phyloP scores from a whole-genome alignment of 1,284 basidiomycete species.

The Microbotryum lychnidis-dioicae region DNA sequence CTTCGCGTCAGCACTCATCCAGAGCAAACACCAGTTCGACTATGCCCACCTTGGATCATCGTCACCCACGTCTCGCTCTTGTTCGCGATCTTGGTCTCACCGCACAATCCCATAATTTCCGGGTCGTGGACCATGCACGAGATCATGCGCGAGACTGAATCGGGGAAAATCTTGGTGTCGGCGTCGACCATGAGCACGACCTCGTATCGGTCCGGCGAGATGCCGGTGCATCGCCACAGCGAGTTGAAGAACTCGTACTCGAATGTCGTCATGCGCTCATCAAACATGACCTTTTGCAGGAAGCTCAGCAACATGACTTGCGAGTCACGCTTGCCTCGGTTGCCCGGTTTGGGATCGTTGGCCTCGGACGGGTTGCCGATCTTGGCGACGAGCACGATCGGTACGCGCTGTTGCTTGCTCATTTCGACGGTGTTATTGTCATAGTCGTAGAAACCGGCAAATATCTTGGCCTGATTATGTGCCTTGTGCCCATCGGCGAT shows the following conservation, averaged over 20 bases:
- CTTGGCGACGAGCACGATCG: slow-evolving; percentile 90
- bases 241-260: slow-evolving; percentile 47
- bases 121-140: slow-evolving; percentile 46
- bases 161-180: slow-evolving; percentile 45
- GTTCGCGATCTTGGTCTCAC: slow-evolving; percentile 47
- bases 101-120: slow-evolving; percentile 47
- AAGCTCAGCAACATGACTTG: slow-evolving; percentile 60
- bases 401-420: slow-evolving; percentile 93
- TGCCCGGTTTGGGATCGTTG: slow-evolving; percentile 86
- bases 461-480: slow-evolving; percentile 99
- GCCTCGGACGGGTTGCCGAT: slow-evolving; percentile 83
- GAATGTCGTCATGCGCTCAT: slow-evolving; percentile 46
- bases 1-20: not conserved
- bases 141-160: slow-evolving; percentile 44
- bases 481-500: slow-evolving; percentile 98
- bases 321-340: slow-evolving; percentile 95
- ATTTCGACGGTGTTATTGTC: slow-evolving; percentile 84
- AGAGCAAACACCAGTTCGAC: not conserved
- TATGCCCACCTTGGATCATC: slow-evolving; percentile 43
- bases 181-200: slow-evolving; percentile 45
- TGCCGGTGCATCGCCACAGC: slow-evolving; percentile 45
- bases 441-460: slow-evolving; percentile 94
- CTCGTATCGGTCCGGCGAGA: slow-evolving; percentile 44
- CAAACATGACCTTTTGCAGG: slow-evolving; percentile 47
- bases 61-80: slow-evolving; percentile 46